phyloP scores from a whole-genome alignment of 352 stramenopile species.

The Achlya hypogyna region DNA sequence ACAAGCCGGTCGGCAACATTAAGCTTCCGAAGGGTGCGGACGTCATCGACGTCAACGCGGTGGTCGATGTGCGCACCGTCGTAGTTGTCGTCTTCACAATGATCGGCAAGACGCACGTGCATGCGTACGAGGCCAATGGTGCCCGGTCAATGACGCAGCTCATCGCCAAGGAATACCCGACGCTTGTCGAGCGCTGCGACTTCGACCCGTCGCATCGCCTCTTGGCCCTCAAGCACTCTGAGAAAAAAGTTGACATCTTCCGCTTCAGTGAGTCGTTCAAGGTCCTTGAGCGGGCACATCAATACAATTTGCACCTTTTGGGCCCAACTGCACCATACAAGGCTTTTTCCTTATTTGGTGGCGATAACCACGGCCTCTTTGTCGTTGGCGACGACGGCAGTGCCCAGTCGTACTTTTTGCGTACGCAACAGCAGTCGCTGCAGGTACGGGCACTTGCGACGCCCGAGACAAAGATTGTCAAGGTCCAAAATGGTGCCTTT shows the following conservation, averaged over 20 bases:
- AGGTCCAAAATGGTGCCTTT: constrained; percentile 19
- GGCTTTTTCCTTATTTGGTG: constrained; percentile 1
- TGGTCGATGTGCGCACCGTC: background rate
- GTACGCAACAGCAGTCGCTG: background rate
- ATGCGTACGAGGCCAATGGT: background rate
- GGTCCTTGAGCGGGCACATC: background rate
- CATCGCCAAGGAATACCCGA: background rate
- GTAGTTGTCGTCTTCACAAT: background rate
- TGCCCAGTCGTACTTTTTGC: constrained; percentile 10
- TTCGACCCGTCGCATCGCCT: background rate
- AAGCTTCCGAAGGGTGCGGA: background rate
- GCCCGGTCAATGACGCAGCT: background rate
- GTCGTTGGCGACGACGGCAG: background rate
- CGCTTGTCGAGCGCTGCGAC: background rate
- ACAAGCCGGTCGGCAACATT: background rate
- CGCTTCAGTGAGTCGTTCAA: constrained; percentile 18
- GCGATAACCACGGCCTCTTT: constrained; percentile 11
- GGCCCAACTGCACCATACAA: background rate
- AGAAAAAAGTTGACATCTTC: background rate
- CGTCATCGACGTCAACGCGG: background rate
- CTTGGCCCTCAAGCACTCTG: constrained; percentile 4
- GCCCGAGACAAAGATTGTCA: constrained; percentile 3
- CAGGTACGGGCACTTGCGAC: background rate
- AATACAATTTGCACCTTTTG: background rate
- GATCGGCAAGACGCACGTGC: background rate